These are phyloP conservation scores for Aristolochia fimbriata DNA, from an alignment of 164 flowering plant genomes.

Conservation along the genomic window DNA sequence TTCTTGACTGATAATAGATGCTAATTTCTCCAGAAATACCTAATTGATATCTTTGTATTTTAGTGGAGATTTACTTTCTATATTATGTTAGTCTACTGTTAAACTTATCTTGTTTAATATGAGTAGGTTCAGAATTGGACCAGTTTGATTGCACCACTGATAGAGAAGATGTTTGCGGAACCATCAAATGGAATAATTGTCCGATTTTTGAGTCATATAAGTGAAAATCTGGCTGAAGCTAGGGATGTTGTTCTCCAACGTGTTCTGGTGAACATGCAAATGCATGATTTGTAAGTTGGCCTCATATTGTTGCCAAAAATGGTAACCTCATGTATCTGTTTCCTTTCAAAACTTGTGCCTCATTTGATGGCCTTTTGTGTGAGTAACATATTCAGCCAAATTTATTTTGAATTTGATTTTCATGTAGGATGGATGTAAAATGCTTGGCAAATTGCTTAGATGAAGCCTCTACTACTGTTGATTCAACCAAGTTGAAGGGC, in stretches of 20 bases:
- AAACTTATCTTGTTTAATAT: no score
- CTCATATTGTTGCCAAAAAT: neutral
- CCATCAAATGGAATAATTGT: slow-evolving; percentile 73
- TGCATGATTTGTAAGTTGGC: slow-evolving; percentile 45
- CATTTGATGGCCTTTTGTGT: no score
- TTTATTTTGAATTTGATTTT: neutral
- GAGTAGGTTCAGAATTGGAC: slow-evolving; percentile 69
- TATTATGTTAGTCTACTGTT: neutral
- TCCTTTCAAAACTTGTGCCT: no score
- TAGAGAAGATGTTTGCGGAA: slow-evolving; percentile 71
- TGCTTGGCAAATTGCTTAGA: slow-evolving; percentile 12
- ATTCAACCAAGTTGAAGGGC: slow-evolving; percentile 22
- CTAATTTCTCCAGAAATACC: no score
- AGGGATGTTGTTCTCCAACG: slow-evolving; percentile 42
- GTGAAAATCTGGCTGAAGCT: slow-evolving; percentile 50
- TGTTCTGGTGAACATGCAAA: slow-evolving; percentile 37
- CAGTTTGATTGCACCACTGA: slow-evolving; percentile 38
- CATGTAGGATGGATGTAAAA: slow-evolving; percentile 29
- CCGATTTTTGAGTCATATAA: slow-evolving; percentile 55
- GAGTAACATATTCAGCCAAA: neutral
- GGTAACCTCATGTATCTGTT: no score
- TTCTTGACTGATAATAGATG: no score
- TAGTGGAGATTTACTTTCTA: slow-evolving; percentile 1
- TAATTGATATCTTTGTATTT: neutral
- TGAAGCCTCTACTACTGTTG: slow-evolving; percentile 15